Conservation (phyloP, 2,329 filamentous ascomycete species). For the Cordyceps tenuipes region DNA sequence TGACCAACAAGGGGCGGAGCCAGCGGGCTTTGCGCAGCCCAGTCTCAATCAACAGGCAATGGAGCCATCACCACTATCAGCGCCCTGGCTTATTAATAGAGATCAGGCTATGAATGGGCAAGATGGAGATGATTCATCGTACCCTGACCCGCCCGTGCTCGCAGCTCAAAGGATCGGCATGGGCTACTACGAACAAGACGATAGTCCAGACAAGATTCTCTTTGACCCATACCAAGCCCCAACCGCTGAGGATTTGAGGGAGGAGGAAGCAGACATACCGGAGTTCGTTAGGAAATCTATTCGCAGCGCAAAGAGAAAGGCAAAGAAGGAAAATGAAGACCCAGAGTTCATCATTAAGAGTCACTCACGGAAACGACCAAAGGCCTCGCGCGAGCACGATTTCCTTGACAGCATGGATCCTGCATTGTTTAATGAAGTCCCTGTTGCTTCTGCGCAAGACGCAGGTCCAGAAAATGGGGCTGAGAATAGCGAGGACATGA, state of each 20-base stretch:
- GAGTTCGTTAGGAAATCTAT: conserved; percentile 49
- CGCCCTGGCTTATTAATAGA: conserved; percentile 2
- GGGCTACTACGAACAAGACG: conserved; percentile 53
- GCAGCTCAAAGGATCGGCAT: conserved; percentile 46
- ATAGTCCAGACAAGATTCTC: conserved; percentile 48
- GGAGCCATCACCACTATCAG: neutral
- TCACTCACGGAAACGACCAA: conserved; percentile 33
- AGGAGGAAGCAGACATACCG: conserved; percentile 39
- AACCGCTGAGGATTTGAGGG: conserved; percentile 33
- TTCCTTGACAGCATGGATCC: conserved; percentile 41
- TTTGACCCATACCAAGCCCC: conserved; percentile 52
- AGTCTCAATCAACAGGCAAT: neutral
- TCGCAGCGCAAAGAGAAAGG: conserved; percentile 44
- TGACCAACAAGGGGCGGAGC: neutral
- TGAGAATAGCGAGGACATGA: conserved; percentile 11
- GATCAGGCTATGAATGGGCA: conserved; percentile 16
- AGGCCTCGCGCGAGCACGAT: conserved; percentile 20
- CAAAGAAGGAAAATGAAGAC: conserved; percentile 43
- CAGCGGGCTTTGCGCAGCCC: neutral
- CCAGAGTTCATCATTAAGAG: conserved; percentile 43
- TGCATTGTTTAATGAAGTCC: conserved; percentile 34
- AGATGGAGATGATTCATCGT: conserved; percentile 25
- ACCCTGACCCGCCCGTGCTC: conserved; percentile 42
- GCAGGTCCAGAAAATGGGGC: conserved; percentile 12
- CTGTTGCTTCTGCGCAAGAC: conserved; percentile 15